Evolutionary conservation across 83 land plant genomes (phyloP), one percentile per base, ranked within the genome.

Genomic region (Picea abies): DNA sequence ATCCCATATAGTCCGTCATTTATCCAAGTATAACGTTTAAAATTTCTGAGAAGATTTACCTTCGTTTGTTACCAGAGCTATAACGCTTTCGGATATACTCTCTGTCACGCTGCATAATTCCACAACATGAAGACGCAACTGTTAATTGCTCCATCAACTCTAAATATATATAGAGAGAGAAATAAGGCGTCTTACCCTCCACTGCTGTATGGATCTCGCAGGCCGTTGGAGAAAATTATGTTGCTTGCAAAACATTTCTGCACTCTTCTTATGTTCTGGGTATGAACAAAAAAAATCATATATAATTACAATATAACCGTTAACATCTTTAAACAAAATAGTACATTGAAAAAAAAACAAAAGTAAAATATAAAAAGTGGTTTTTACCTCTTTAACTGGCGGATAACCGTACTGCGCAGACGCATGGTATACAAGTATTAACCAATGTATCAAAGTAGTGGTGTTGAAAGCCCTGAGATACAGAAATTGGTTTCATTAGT

Each of bases 171-270:
- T 0, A 39, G 41, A 39, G 4, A 39, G 5, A 39, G 4, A 39
- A 39, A 39, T 0, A 39, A 39, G 41, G 5, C 41, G 41, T 39
- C 41, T 39, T 39, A 39, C 41, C 41, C 41, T 39, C 5, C 93
- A 17, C 88, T 84, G 56, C 93, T 92, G 79, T 88, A 90, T 25
- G 94, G 94, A 64, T 92, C 93, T 81, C 76, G 72, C 52, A 92
- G 71, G 4, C 94, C 93, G 83, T 92, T 92, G 44, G 91, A 90
- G 70, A 90, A 92, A 23, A 92, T 90, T 2, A 92, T 92, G 82
- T 84, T 83, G 85, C 93, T 90, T 65, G 81, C 91, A 66, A 90
- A 92, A 39, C 41, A 0, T 39, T 39, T 39, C 41, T 2, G 41
- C 41, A 39, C 41, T 5, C 41, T 39, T 39, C 41, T 39, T 39